Conservation (phyloP, 164 flowering plant species). For the Nymphaea colorata region DNA sequence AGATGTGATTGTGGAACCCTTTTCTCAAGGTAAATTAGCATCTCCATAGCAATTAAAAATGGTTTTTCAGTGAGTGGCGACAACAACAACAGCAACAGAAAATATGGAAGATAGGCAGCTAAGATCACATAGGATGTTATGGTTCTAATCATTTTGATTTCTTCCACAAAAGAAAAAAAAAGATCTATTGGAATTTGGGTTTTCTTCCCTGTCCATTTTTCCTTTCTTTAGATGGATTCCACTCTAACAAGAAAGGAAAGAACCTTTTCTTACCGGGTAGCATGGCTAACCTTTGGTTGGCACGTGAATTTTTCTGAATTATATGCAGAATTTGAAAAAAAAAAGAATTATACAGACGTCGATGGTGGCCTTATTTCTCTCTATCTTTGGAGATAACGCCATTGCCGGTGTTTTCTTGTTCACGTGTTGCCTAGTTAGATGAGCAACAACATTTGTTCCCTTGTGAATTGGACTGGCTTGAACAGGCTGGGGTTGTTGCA, state of each 20-base stretch:
- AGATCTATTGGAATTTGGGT: background rate
- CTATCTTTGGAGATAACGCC: background rate
- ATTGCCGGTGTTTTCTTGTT: slow-evolving; percentile 16
- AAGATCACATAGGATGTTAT: background rate
- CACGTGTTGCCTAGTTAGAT: slow-evolving; percentile 43
- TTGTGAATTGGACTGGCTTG: slow-evolving; percentile 40
- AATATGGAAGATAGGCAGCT: no score
- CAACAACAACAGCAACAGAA: no score
- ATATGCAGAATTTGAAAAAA: background rate
- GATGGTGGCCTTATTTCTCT: background rate
- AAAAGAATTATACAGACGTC: background rate
- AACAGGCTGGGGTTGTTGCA: slow-evolving; percentile 11
- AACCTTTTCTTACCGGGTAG: no score
- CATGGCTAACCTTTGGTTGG: no score
- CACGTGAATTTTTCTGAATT: background rate
- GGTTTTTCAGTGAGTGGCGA: no score
- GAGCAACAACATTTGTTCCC: slow-evolving; percentile 29
- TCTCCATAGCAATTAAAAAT: background rate
- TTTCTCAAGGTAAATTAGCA: slow-evolving; percentile 58
- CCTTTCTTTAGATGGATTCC: background rate
- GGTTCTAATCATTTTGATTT: background rate
- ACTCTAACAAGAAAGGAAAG: no score
- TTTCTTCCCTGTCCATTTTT: background rate
- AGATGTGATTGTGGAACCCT: slow-evolving; percentile 90
- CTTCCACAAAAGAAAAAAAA: background rate